These are phyloP conservation scores for Arbutus unedo DNA, from an alignment of 148 eudicot genomes.

Conservation along the genomic window DNA sequence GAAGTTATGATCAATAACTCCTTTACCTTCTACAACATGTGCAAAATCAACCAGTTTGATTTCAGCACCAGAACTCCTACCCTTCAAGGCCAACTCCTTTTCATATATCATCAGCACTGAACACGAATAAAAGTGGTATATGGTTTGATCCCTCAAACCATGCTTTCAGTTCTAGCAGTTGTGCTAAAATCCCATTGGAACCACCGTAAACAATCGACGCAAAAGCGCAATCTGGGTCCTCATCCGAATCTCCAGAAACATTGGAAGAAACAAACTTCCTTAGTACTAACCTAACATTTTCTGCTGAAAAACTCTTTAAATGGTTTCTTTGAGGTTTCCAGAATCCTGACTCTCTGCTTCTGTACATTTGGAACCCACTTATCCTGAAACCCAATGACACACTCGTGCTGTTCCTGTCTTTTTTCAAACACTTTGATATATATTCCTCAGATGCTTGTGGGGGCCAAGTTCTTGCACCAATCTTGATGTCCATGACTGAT, in stretches of 20 bases:
- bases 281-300: conserved; percentile 57
- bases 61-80: conserved; percentile 36
- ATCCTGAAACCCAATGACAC: conserved; percentile 65
- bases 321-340: conserved; percentile 65
- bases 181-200: conserved; percentile 66
- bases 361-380: conserved; percentile 58
- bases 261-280: conserved; percentile 68
- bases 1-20: too few species aligned
- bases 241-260: conserved; percentile 25
- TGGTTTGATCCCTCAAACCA: conserved; percentile 96
- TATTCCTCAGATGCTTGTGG: conserved; percentile 61
- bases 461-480: conserved; percentile 87
- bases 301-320: conserved; percentile 30
- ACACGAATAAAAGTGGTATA: conserved; percentile 63
- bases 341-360: conserved; percentile 45
- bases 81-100: conserved; percentile 40
- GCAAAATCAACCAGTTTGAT: conserved; percentile 44
- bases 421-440: conserved; percentile 59
- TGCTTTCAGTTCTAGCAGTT: conserved; percentile 68
- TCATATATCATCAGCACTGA: conserved; percentile 65
- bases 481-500: conserved; percentile 71
- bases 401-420: conserved; percentile 59
- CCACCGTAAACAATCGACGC: conserved; percentile 72
- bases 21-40: too few species aligned
- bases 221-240: conserved; percentile 30